These are phyloP conservation scores for Cyclanthera cordifolia DNA, from an alignment of 306 rosid genomes.

Conservation along the genomic window DNA sequence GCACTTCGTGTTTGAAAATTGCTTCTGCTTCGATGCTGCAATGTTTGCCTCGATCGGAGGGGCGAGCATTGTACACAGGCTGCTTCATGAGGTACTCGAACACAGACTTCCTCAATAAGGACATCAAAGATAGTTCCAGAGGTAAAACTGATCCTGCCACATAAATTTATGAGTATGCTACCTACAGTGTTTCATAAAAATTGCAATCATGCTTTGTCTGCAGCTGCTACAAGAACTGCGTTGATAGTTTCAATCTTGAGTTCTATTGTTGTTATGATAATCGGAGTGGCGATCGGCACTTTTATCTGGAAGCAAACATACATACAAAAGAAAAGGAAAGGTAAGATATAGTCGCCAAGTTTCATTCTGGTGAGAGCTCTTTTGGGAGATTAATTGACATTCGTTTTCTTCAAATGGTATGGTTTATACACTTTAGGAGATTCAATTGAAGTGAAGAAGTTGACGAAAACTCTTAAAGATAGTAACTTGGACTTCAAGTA, in stretches of 20 bases:
- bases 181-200: background rate
- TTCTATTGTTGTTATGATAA: conserved; percentile 41
- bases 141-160: conserved; percentile 26
- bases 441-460: conserved; percentile 52
- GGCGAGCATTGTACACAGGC: conserved; percentile 62
- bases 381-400: background rate
- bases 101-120: conserved; percentile 59
- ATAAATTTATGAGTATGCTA: background rate
- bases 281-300: conserved; percentile 36
- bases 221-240: conserved; percentile 16
- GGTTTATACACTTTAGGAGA: conserved; percentile 24
- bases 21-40: conserved; percentile 46
- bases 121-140: conserved; percentile 29
- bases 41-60: conserved; percentile 79
- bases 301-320: conserved; percentile 66
- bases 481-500: conserved; percentile 82
- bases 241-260: conserved; percentile 50
- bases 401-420: background rate
- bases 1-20: conserved; percentile 58
- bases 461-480: conserved; percentile 49
- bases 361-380: background rate
- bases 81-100: conserved; percentile 91
- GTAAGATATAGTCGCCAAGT: conserved; percentile 21
- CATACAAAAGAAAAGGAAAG: conserved; percentile 74
- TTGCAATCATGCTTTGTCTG: background rate